phyloP scores from a whole-genome alignment of 2,329 filamentous ascomycete species.

The Mollisiaceae sp. region DNA sequence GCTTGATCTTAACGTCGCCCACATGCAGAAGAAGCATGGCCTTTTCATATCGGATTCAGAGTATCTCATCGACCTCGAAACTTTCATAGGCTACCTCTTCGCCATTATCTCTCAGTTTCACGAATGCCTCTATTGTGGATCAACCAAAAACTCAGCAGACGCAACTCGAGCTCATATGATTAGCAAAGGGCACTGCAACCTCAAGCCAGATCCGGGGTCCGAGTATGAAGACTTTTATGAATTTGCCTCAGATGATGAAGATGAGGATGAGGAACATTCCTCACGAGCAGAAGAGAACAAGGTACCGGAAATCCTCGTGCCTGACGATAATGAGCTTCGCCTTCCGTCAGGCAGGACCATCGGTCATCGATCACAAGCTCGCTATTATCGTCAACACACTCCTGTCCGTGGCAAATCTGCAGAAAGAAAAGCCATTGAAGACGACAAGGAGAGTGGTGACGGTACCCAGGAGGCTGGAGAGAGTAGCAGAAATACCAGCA shows the following conservation, averaged over 20 bases:
- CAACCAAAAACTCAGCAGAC: slow-evolving; percentile 47
- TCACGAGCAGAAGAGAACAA: slow-evolving; percentile 22
- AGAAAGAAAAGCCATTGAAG: not conserved
- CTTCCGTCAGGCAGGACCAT: slow-evolving; percentile 47
- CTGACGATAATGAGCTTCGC: slow-evolving; percentile 41
- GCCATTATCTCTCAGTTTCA: slow-evolving; percentile 53
- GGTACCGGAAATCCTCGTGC: slow-evolving; percentile 12
- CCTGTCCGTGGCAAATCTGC: not conserved
- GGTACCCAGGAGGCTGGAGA: not conserved
- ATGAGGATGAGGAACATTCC: slow-evolving; percentile 9
- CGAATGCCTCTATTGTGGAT: slow-evolving; percentile 58
- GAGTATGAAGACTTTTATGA: slow-evolving; percentile 48
- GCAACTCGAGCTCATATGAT: slow-evolving; percentile 58
- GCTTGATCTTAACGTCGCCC: slow-evolving; percentile 48
- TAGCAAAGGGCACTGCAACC: slow-evolving; percentile 53
- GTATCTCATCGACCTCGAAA: slow-evolving; percentile 53
- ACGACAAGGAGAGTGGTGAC: not conserved
- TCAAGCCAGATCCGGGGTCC: slow-evolving; percentile 45
- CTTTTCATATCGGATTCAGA: slow-evolving; percentile 49
- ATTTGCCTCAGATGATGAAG: slow-evolving; percentile 16
- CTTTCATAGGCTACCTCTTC: slow-evolving; percentile 53
- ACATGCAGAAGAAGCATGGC: slow-evolving; percentile 56
- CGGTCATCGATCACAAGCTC: slow-evolving; percentile 36
- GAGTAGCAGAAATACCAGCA: slow-evolving; percentile 19
- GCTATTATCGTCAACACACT: slow-evolving; percentile 17